phyloP scores from a whole-genome alignment of 2,329 filamentous ascomycete species.

The Aspergillus sojae region DNA sequence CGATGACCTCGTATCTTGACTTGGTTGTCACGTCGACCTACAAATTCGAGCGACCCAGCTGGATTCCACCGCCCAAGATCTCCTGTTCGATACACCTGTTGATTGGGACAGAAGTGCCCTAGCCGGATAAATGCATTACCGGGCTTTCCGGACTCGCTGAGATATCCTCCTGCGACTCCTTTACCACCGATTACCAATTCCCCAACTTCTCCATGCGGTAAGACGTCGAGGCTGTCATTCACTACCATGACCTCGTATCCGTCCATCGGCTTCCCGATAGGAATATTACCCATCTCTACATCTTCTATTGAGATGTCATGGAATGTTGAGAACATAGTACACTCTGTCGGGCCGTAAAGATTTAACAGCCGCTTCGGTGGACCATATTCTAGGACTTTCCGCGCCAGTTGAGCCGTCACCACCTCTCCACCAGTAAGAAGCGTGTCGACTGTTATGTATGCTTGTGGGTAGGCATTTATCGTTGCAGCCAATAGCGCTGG shows the following conservation, averaged over 20 bases:
- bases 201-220: slow-evolving; percentile 19
- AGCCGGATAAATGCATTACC: slow-evolving; percentile 74
- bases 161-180: slow-evolving; percentile 76
- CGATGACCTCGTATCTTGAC: slow-evolving; percentile 91
- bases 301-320: slow-evolving; percentile 22
- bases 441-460: slow-evolving; percentile 8
- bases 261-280: slow-evolving; percentile 38
- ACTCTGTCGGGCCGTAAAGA: slow-evolving; percentile 17
- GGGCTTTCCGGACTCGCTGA: slow-evolving; percentile 60
- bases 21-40: slow-evolving; percentile 76
- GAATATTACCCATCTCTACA: slow-evolving; percentile 32
- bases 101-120: slow-evolving; percentile 62
- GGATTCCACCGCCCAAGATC: slow-evolving; percentile 70
- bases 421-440: slow-evolving; percentile 16
- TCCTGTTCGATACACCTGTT: slow-evolving; percentile 75
- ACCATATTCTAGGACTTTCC: slow-evolving; percentile 9
- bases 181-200: slow-evolving; percentile 34
- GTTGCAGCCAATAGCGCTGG: slow-evolving; percentile 12
- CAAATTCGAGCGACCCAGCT: slow-evolving; percentile 67
- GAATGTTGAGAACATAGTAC: slow-evolving; percentile 4
- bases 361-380: slow-evolving; percentile 11
- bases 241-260: slow-evolving; percentile 15
- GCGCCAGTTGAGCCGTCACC: slow-evolving; percentile 9
- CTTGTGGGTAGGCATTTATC: slow-evolving; percentile 7
- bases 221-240: slow-evolving; percentile 11